Evolutionary conservation across 345 rosid genomes (phyloP).

Genomic region (Citropsis articulata): DNA sequence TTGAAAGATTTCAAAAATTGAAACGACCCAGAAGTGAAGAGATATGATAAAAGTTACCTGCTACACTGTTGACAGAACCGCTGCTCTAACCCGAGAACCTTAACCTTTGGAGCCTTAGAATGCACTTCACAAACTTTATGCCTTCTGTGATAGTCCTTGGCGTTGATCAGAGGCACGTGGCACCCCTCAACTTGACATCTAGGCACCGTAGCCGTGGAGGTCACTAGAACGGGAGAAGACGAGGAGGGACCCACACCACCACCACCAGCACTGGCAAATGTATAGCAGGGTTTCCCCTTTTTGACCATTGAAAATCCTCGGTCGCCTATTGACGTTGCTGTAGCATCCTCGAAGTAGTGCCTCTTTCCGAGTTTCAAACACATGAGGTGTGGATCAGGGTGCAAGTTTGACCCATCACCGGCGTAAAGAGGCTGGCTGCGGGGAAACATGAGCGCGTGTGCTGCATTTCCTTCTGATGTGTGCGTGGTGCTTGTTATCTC

Average conservation of each 20-base stretch:
- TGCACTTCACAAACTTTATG: slow-evolving; percentile 85
- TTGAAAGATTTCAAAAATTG: neutral
- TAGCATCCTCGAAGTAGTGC: slow-evolving; percentile 45
- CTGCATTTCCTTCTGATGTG: slow-evolving; percentile 2
- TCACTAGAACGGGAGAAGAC: slow-evolving; percentile 11
- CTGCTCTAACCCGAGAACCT: slow-evolving; percentile 64
- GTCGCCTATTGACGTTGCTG: slow-evolving; percentile 5
- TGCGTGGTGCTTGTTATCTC: neutral
- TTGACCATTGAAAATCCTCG: slow-evolving; percentile 24
- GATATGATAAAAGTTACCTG: slow-evolving; percentile 38
- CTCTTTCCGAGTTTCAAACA: slow-evolving; percentile 58
- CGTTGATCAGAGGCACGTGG: slow-evolving; percentile 47
- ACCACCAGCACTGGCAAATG: slow-evolving; percentile 6
- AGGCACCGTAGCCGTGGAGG: slow-evolving; percentile 28
- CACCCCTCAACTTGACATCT: slow-evolving; percentile 86
- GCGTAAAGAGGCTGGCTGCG: slow-evolving; percentile 25
- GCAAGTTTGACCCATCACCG: slow-evolving; percentile 32
- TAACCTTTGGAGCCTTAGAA: slow-evolving; percentile 66
- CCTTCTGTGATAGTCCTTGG: slow-evolving; percentile 73
- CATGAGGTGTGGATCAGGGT: slow-evolving; percentile 47
- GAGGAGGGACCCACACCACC: slow-evolving; percentile 18
- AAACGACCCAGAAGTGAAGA: neutral
- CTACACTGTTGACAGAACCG: slow-evolving; percentile 95
- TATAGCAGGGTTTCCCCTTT: slow-evolving; percentile 30
- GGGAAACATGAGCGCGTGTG: slow-evolving; percentile 20